These are phyloP conservation scores for Tephrocybe sp. DNA, from an alignment of 768 basidiomycete genomes.

Conservation along the genomic window DNA sequence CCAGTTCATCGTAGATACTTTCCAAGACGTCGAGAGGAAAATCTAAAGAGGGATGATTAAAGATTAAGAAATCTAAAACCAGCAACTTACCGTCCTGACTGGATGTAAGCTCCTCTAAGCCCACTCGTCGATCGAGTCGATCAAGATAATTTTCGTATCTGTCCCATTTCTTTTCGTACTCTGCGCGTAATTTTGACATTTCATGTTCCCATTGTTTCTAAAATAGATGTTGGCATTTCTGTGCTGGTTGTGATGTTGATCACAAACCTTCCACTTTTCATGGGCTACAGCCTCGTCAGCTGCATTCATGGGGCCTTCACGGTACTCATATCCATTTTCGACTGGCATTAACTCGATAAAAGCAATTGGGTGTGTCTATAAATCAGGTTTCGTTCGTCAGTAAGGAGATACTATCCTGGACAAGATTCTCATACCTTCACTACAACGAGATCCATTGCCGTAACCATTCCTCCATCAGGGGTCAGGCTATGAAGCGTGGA, in stretches of 20 bases:
- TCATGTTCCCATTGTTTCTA: conserved; percentile 62
- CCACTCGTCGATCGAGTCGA: conserved; percentile 61
- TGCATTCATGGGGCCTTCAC: conserved; percentile 66
- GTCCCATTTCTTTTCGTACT: conserved; percentile 55
- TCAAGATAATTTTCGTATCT: conserved; percentile 61
- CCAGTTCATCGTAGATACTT: conserved; percentile 62
- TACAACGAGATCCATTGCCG: conserved; percentile 74
- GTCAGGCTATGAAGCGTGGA: conserved; percentile 79
- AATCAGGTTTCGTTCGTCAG: neutral
- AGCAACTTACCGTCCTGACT: conserved; percentile 38
- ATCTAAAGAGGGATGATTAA: conserved; percentile 23
- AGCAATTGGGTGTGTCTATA: conserved; percentile 70
- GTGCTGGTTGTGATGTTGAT: neutral
- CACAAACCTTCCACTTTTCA: conserved; percentile 70
- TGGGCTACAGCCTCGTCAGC: conserved; percentile 63
- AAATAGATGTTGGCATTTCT: neutral
- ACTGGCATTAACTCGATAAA: conserved; percentile 70
- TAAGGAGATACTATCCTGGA: neutral
- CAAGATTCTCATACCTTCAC: conserved; percentile 47
- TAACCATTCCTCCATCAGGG: conserved; percentile 76
- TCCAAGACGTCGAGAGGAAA: conserved; percentile 50
- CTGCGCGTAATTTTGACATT: conserved; percentile 54
- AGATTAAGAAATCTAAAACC: neutral
- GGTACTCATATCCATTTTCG: conserved; percentile 45
- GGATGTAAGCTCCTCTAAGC: conserved; percentile 39